A percentile compares a stretch with the other conserved stretches of the same genome.
These are phyloP conservation scores for Taiozyma onychis DNA, from an alignment of 1,139 yeast species.

Conservation along the genomic window DNA sequence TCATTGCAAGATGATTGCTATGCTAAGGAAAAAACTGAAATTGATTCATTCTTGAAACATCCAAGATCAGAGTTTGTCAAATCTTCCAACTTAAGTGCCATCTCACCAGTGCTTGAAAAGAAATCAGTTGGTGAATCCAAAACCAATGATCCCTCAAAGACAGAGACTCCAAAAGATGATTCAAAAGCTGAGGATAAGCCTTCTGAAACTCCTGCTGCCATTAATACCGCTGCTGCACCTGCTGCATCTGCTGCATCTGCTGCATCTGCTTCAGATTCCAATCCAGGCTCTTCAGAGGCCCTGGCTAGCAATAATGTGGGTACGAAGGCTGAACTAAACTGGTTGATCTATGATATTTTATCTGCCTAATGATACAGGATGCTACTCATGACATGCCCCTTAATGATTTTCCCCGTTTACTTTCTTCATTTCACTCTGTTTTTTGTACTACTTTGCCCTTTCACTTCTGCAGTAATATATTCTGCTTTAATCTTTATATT, in stretches of 20 bases:
- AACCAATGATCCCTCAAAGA: neutral
- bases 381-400: neutral
- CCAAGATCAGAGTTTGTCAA: constrained; percentile 12
- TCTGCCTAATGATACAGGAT: neutral
- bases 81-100: neutral
- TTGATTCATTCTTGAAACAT: constrained; percentile 33
- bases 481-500: neutral
- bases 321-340: constrained; percentile 60
- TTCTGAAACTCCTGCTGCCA: neutral
- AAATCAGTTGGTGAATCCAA: neutral
- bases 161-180: neutral
- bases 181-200: neutral
- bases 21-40: constrained; percentile 35
- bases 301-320: constrained; percentile 38
- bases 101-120: constrained; percentile 5
- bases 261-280: neutral
- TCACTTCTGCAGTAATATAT: neutral
- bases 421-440: neutral
- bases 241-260: neutral
- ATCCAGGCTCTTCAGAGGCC: neutral
- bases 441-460: neutral
- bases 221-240: neutral
- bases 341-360: constrained; percentile 59
- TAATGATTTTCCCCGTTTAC: neutral
- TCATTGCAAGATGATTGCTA: constrained; percentile 55